Percentiles rank a stretch among this genome's conserved stretches.
Evolutionary conservation across 1,139 yeast species (phyloP).

Genomic region (Taphrina flavorubra): DNA sequence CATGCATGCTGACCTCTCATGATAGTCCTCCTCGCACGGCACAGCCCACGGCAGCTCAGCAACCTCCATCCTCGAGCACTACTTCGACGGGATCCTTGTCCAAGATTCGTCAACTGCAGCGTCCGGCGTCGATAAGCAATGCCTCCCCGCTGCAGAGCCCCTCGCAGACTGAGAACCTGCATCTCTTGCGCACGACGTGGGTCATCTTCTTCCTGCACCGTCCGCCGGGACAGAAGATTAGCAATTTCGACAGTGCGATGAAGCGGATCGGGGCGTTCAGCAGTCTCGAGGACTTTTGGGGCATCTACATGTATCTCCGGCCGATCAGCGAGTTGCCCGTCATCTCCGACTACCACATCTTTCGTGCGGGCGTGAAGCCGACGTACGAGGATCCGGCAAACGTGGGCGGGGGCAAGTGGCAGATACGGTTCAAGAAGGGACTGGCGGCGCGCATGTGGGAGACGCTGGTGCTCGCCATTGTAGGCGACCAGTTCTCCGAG

Average conservation of each 20-base stretch:
- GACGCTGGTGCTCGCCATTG: conserved; percentile 50
- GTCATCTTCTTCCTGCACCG: conserved; percentile 54
- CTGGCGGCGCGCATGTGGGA: conserved; percentile 52
- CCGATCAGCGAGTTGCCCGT: conserved; percentile 59
- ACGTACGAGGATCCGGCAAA: conserved; percentile 76
- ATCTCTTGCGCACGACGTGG: conserved; percentile 49
- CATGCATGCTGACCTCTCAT: not conserved
- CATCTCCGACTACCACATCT: conserved; percentile 66
- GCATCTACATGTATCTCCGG: conserved; percentile 58
- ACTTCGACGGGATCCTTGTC: conserved; percentile 11
- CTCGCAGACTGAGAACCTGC: conserved; percentile 45
- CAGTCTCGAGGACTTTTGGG: conserved; percentile 68
- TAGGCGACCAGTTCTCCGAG: conserved; percentile 48
- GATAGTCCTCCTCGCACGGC: conserved; percentile 20
- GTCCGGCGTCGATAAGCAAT: conserved; percentile 44
- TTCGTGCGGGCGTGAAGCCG: conserved; percentile 69
- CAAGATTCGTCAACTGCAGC: conserved; percentile 28
- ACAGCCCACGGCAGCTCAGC: conserved; percentile 19
- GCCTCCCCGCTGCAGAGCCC: conserved; percentile 44
- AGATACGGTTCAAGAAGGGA: conserved; percentile 57
- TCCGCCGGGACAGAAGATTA: conserved; percentile 52
- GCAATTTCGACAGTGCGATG: conserved; percentile 52
- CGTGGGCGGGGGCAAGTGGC: conserved; percentile 71
- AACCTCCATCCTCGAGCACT: not conserved
- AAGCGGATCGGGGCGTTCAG: conserved; percentile 51